Conservation (phyloP, 202 grass and related monocot genomes). For the Bolboschoenoplectus hybrid region DNA sequence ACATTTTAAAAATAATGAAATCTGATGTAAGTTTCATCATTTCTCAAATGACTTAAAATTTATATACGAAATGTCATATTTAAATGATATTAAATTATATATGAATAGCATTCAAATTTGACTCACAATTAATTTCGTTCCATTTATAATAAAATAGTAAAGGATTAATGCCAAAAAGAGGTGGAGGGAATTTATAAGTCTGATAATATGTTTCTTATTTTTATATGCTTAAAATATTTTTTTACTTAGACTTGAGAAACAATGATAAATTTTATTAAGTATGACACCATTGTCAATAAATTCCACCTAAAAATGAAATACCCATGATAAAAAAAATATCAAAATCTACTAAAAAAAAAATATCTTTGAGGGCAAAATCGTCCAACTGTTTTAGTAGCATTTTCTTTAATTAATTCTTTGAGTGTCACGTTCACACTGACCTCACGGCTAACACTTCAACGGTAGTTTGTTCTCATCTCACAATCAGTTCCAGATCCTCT, state of each 20-base stretch:
- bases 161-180: too few species aligned
- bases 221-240: background rate
- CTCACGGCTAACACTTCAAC: background rate
- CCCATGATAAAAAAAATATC: background rate
- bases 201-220: background rate
- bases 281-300: background rate
- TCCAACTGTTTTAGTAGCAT: background rate
- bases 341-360: background rate
- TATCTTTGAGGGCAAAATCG: background rate
- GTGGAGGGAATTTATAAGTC: background rate
- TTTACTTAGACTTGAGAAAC: background rate
- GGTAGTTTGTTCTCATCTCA: slow-evolving; percentile 22
- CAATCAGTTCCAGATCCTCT: background rate
- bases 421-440: slow-evolving; percentile 25
- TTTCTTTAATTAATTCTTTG: background rate
- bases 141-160: too few species aligned
- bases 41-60: too few species aligned
- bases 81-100: too few species aligned
- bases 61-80: too few species aligned
- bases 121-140: too few species aligned
- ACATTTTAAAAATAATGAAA: too few species aligned
- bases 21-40: too few species aligned
- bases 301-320: background rate
- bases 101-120: too few species aligned
- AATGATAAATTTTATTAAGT: background rate